These are phyloP conservation scores for Podospora bellae-mahoneyi DNA, from an alignment of 495 filamentous ascomycete genomes.

Conservation along the genomic window DNA sequence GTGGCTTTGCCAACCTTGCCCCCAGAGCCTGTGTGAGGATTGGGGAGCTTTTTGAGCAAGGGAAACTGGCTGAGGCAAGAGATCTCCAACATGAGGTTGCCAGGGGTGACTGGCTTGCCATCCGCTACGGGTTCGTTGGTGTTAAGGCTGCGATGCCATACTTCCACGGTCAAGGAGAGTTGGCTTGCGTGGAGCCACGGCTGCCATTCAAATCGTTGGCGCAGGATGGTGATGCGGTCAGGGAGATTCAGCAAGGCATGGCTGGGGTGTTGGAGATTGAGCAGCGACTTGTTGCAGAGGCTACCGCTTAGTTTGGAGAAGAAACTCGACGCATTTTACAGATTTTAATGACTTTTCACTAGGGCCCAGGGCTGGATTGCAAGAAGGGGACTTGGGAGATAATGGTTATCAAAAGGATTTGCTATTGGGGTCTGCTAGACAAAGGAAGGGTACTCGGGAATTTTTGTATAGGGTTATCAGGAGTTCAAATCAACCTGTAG, in stretches of 20 bases:
- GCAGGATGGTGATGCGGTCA: slow-evolving; percentile 1
- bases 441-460: not conserved
- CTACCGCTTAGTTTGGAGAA: not conserved
- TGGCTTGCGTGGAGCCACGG: slow-evolving; percentile 21
- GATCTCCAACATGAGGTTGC: slow-evolving; percentile 67
- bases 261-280: slow-evolving; percentile 17
- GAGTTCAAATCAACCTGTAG: not conserved
- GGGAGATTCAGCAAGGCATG: slow-evolving; percentile 20
- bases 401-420: not conserved
- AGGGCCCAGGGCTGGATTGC: not conserved
- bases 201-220: slow-evolving; percentile 25
- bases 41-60: slow-evolving; percentile 66
- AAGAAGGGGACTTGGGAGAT: not conserved
- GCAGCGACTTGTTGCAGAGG: slow-evolving; percentile 6
- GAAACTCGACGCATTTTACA: not conserved
- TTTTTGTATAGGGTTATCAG: not conserved
- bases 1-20: slow-evolving; percentile 74
- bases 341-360: not conserved
- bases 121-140: slow-evolving; percentile 74
- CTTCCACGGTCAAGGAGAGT: slow-evolving; percentile 66
- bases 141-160: slow-evolving; percentile 76
- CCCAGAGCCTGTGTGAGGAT: slow-evolving; percentile 71
- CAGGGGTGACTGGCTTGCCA: slow-evolving; percentile 76
- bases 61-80: slow-evolving; percentile 65
- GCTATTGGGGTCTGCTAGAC: not conserved